phyloP scores from a whole-genome alignment of 148 eudicot genomes.

The Polygonum aviculare region DNA sequence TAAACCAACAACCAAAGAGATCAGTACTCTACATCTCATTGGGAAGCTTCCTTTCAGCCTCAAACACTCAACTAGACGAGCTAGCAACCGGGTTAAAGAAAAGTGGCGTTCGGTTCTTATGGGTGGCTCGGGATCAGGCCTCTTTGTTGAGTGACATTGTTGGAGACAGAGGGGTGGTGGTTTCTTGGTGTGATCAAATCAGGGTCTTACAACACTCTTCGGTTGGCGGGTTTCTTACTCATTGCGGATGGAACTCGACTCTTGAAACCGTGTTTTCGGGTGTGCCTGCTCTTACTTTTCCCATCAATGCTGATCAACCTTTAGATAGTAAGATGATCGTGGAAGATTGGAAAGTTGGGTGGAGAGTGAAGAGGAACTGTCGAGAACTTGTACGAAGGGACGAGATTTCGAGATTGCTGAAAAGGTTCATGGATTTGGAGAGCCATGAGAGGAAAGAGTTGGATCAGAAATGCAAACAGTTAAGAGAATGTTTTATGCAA shows the following conservation, averaged over 20 bases:
- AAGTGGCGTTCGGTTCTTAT: slow-evolving; percentile 22
- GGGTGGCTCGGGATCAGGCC: slow-evolving; percentile 25
- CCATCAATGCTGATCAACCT: slow-evolving; percentile 22
- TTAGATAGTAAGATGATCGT: slow-evolving; percentile 25
- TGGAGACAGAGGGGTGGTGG: no score
- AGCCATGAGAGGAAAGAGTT: slow-evolving; percentile 21
- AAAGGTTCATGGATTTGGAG: slow-evolving; percentile 28
- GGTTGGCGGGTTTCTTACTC: slow-evolving; percentile 18
- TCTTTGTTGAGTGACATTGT: not conserved
- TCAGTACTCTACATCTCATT: slow-evolving; percentile 34
- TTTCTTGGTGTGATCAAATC: no score
- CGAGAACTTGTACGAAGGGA: slow-evolving; percentile 19
- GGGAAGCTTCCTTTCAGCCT: slow-evolving; percentile 25
- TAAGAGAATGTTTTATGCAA: not conserved
- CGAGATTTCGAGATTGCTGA: slow-evolving; percentile 15
- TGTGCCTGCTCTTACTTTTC: slow-evolving; percentile 28
- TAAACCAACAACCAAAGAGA: slow-evolving; percentile 19
- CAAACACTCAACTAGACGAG: slow-evolving; percentile 29
- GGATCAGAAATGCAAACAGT: slow-evolving; percentile 6
- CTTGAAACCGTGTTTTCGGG: slow-evolving; percentile 24
- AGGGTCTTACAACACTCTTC: no score
- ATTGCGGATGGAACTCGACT: slow-evolving; percentile 36
- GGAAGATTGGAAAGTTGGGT: slow-evolving; percentile 38
- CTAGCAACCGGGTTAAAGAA: slow-evolving; percentile 18
- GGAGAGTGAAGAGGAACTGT: slow-evolving; percentile 18